Evolutionary conservation across 2,329 filamentous ascomycete species (phyloP), one percentile per base, ranked within the genome.

Genomic region (Bipolaris zeicola): DNA sequence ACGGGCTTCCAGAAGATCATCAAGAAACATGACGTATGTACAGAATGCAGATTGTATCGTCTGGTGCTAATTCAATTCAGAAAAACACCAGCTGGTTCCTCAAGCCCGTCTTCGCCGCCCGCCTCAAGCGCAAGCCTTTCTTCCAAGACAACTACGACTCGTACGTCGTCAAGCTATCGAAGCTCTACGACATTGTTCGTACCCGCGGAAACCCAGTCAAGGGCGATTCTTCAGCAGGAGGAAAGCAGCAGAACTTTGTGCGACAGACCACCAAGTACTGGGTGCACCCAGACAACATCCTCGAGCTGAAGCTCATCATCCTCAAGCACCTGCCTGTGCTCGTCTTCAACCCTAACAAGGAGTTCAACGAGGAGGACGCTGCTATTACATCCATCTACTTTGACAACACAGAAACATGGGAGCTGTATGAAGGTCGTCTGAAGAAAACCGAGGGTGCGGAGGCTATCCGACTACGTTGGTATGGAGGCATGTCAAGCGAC

Each of bases 1-100:
- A 98, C 94, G 0, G 95, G 95, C 5, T 99, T 99, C 76, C 96
- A 97, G 82, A 99, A 99, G 83, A 99, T 99, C 63, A 96, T 99
- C 78, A 99, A 99, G 84, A 99, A 99, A 83, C 95, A 99, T 77
- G 95, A 97, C 80, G 91, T 94, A 78, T 67, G 89, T 47, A 20
- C 34, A 5, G 4, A 6, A 41, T 31, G 22, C 69, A 58, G 20
- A 8, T n/a, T 5, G 3, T 18, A 14, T 8, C 50, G 37, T 47
- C 14, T 33, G 48, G 44, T 34, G 52, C 70, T 72, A 57, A 74
- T 39, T 10, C 8, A 14, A 33, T 41, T 18, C 70, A 95, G 90
- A 99, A 99, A 91, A 84, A 90, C 82, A 99, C 95, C 0, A 85
- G 87, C 58, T 96, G 94, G 92, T 88, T 95, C 71, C 86, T 99